Conservation (phyloP, 495 filamentous ascomycete species). For the Glonium stellatum region DNA sequence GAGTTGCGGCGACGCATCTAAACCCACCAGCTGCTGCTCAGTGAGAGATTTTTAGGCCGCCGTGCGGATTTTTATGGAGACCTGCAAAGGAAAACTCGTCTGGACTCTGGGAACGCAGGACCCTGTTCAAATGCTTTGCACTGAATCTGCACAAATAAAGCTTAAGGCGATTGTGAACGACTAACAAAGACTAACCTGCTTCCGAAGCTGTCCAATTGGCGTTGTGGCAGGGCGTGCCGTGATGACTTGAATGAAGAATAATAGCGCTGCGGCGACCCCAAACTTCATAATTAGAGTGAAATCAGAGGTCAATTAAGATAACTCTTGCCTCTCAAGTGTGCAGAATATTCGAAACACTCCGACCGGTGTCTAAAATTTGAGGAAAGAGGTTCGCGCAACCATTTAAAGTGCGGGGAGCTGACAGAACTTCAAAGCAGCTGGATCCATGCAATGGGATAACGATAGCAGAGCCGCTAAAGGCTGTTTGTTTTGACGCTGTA, state of each 20-base stretch:
- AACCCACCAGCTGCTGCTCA: too few species aligned
- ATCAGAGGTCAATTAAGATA: neutral
- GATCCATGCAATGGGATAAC: neutral
- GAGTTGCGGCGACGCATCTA: too few species aligned
- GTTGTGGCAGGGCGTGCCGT: neutral
- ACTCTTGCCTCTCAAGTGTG: neutral
- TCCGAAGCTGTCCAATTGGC: slow-evolving; percentile 1
- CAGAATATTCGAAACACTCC: neutral
- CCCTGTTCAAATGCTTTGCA: neutral
- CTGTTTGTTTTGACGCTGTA: neutral
- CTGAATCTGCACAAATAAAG: neutral
- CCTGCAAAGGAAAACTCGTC: too few species aligned
- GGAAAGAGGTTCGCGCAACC: neutral
- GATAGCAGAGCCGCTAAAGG: neutral
- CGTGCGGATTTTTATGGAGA: too few species aligned
- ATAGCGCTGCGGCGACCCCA: neutral
- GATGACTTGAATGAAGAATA: neutral
- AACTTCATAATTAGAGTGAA: neutral
- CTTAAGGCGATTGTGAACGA: neutral
- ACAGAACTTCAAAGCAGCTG: slow-evolving; percentile 1
- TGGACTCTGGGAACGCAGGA: neutral
- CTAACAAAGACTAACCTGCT: slow-evolving; percentile 6
- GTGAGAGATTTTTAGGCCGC: too few species aligned
- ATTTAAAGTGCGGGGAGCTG: neutral
- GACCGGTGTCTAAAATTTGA: too few species aligned